These are phyloP conservation scores for Phytophthora fragariae DNA, from an alignment of 352 stramenopile genomes.

Conservation along the genomic window DNA sequence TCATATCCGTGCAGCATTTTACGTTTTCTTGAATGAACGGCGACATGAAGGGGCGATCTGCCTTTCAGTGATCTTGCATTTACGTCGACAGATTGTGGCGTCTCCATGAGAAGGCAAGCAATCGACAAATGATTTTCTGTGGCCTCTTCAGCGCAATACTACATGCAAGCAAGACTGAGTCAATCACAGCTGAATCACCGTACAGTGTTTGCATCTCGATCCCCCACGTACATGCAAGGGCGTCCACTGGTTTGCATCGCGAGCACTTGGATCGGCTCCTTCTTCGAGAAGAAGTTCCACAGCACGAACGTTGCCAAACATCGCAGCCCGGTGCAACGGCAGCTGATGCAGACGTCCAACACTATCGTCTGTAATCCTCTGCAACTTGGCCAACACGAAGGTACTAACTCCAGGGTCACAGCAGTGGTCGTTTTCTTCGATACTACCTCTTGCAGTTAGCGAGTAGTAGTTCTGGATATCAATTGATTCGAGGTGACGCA, in stretches of 20 bases:
- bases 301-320: constrained; percentile 53
- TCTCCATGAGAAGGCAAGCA: constrained; percentile 44
- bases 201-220: background rate
- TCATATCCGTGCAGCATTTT: background rate
- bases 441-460: background rate
- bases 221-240: constrained; percentile 56
- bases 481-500: constrained; percentile 47
- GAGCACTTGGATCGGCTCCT: constrained; percentile 41
- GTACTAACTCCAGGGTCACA: constrained; percentile 49
- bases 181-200: background rate
- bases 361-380: constrained; percentile 28
- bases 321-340: constrained; percentile 54
- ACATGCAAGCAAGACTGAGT: background rate
- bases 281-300: constrained; percentile 53
- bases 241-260: constrained; percentile 69
- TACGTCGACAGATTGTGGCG: constrained; percentile 29
- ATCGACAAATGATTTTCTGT: constrained; percentile 45
- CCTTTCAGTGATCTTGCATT: constrained; percentile 60
- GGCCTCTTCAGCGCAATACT: constrained; percentile 61
- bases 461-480: constrained; percentile 43
- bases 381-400: constrained; percentile 47
- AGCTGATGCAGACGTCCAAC: constrained; percentile 43
- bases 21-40: constrained; percentile 24
- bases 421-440: background rate
- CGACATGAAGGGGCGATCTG: constrained; percentile 60